Percentiles rank a stretch among this genome's conserved stretches.
These are phyloP conservation scores for Gilbertella persicaria DNA, from an alignment of 371 early-diverging fungal species.

Conservation along the genomic window DNA sequence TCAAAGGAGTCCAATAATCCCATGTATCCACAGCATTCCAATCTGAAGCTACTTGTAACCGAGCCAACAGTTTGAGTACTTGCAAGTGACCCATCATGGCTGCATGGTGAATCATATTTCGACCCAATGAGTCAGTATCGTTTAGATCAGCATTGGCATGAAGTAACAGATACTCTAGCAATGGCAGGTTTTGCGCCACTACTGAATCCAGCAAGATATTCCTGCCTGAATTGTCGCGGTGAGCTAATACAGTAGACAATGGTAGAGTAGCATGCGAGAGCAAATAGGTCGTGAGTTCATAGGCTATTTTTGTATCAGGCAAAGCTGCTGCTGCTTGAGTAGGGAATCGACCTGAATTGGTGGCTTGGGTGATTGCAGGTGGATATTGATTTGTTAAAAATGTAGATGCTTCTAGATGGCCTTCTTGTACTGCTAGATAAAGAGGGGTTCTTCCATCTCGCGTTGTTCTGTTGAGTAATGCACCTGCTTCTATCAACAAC, in stretches of 20 bases:
- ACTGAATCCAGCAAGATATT: conserved; percentile 45
- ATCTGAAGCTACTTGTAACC: neutral
- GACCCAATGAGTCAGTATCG: conserved; percentile 42
- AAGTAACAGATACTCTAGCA: conserved; percentile 30
- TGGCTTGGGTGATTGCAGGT: conserved; percentile 25
- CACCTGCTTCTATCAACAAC: conserved; percentile 34
- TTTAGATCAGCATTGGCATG: conserved; percentile 38
- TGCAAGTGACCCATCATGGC: conserved; percentile 50
- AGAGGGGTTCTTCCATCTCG: conserved; percentile 56
- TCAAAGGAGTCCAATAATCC: conserved; percentile 55
- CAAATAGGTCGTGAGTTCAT: conserved; percentile 25
- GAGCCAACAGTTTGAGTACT: conserved; percentile 24
- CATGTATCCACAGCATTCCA: conserved; percentile 46
- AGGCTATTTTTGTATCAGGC: conserved; percentile 7
- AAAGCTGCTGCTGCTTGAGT: conserved; percentile 48
- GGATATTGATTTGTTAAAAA: conserved; percentile 44
- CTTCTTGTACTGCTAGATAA: conserved; percentile 54
- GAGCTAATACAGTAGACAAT: conserved; percentile 13
- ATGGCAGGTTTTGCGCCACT: conserved; percentile 33
- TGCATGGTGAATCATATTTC: conserved; percentile 51
- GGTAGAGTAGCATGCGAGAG: conserved; percentile 19
- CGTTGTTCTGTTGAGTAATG: conserved; percentile 34
- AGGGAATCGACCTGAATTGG: conserved; percentile 50
- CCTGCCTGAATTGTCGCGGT: conserved; percentile 51
- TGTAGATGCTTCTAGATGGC: conserved; percentile 37